Percentiles rank a stretch among this genome's conserved stretches.
Evolutionary conservation across 208 protist species (phyloP).

Genomic region (Naegleria lovaniensis): DNA sequence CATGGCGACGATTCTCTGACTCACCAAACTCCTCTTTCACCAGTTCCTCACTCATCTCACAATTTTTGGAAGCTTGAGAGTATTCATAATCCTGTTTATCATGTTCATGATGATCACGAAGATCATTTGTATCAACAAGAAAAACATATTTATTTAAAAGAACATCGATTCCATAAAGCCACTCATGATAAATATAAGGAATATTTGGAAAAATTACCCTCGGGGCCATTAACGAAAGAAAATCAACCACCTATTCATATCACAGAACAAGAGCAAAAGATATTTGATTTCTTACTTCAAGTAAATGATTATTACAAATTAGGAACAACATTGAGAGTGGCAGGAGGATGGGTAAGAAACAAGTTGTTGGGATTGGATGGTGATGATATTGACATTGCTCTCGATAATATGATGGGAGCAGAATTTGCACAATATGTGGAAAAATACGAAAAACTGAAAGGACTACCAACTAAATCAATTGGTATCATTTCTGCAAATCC

Average conservation of each 20-base stretch:
- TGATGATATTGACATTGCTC: conserved; percentile 96
- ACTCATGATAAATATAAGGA: background rate
- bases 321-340: conserved; percentile 67
- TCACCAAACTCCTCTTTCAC: background rate
- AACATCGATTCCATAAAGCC: background rate
- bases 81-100: background rate
- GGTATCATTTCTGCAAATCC: conserved; percentile 14
- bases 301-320: conserved; percentile 60
- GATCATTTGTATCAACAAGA: background rate
- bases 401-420: conserved; percentile 73
- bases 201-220: background rate
- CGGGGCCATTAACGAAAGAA: background rate
- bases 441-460: conserved; percentile 53
- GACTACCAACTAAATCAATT: conserved; percentile 25
- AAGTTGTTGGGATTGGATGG: conserved; percentile 72
- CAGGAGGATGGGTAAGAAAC: conserved; percentile 97
- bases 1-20: background rate
- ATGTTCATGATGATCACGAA: background rate
- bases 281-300: conserved; percentile 69
- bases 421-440: conserved; percentile 78
- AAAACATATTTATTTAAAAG: conserved; percentile 2
- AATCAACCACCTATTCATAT: background rate
- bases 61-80: background rate
- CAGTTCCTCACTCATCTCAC: background rate
- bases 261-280: conserved; percentile 50